A percentile compares a stretch with the other conserved stretches of the same genome.
Evolutionary conservation across 176 grass and related monocot genomes (phyloP).

Genomic region (Secale cereale): DNA sequence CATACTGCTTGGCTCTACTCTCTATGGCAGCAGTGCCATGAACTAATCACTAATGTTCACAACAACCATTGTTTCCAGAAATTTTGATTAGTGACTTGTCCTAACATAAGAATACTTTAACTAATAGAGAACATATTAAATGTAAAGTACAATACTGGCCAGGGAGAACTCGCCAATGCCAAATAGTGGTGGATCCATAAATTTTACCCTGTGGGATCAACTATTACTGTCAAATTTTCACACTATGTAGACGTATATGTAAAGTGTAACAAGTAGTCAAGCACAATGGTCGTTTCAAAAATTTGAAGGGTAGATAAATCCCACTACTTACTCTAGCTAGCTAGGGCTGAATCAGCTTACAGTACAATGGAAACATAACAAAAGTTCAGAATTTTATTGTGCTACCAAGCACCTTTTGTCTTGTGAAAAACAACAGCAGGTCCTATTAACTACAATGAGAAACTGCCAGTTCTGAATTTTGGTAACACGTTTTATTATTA

Average conservation of each 20-base stretch:
- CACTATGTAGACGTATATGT: neutral
- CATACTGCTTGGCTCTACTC: neutral
- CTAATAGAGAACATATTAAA: neutral
- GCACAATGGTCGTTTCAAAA: neutral
- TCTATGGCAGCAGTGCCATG: too few relatives aligned
- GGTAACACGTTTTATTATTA: neutral
- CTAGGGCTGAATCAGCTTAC: neutral
- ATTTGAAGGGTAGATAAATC: neutral
- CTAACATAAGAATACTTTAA: neutral
- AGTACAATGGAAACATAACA: neutral
- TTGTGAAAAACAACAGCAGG: neutral
- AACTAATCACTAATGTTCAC: neutral
- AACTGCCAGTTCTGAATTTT: neutral
- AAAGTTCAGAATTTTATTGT: neutral
- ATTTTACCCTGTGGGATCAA: neutral
- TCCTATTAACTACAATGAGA: neutral
- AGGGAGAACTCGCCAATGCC: neutral
- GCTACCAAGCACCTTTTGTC: neutral
- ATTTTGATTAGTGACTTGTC: neutral
- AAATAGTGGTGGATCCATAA: neutral
- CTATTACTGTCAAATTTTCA: neutral
- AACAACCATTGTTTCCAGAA: neutral
- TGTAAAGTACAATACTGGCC: neutral
- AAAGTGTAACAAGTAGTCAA: neutral
- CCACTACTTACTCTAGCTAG: neutral